Base-by-base conservation (phyloP, 2,329 filamentous ascomycete species). In the Polytolypa hystricis region DNA sequence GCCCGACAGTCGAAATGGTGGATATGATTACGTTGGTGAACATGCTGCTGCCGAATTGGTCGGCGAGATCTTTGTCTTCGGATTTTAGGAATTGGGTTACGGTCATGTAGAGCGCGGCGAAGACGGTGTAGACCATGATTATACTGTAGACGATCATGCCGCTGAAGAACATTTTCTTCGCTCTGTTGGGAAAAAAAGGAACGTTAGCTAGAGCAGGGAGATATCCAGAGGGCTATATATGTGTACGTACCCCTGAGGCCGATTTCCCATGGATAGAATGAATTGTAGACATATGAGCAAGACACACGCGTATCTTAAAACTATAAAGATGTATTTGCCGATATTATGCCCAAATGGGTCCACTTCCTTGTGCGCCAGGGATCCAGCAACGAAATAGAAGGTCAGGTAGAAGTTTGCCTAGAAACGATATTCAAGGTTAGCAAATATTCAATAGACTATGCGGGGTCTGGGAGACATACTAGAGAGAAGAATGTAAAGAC, bases 401-500 rank as follows among this genome's bases (percentile, higher is more conserved):
- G 87, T 93, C 35, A 98, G 78, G 60, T 96, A 98, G 70, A 96
- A 98, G 68, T 98, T 98, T 60, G 89, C 87, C 65, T 68, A 31
- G 3, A 17, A 31, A 33, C n/a, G n/a, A n/a, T n/a, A 23, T 12
- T 30, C 11, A 10, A 32, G 18, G 37, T 52, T 21, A 53, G 50
- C 32, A 40, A 12, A 21, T 16, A 9, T 33, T 5, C 11, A 19
- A 12, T 23, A 6, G 30, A 18, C 9, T 14, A 21, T 14, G 9
- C 5, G 1, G 30, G 30, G 12, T 14, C 14, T 11, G 17, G 37
- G 31, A 5, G 1, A 53, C 60, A 43, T 51, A 65, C 66, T 48
- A 98, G 77, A 8, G 89, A 94, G 67, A 98, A 96, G 67, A 85
- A 98, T 30, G 91, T 98, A 66, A 98, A 98, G 42, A 93, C 61